Evolutionary conservation across 192 early-diverging fungal species (phyloP).

Genomic region (Rhizoclosmatium sp.): DNA sequence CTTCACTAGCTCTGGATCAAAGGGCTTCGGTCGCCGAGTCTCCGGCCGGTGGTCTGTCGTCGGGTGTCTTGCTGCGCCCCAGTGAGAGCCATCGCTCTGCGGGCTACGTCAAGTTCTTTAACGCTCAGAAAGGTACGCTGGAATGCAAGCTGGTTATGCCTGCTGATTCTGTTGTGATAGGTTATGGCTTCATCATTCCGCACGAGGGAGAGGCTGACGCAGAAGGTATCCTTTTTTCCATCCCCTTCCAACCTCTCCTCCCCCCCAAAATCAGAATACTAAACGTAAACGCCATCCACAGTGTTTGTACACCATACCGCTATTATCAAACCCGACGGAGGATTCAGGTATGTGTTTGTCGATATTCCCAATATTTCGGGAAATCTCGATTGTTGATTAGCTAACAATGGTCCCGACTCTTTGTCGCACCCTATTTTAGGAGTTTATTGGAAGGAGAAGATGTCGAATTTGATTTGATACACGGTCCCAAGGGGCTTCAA

Average conservation of each 20-base stretch:
- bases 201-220: conserved; percentile 61
- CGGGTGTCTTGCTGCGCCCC: conserved; percentile 1
- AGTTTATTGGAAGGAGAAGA: conserved; percentile 51
- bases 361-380: background rate
- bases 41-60: background rate
- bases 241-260: background rate
- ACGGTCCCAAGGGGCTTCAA: conserved; percentile 83
- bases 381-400: background rate
- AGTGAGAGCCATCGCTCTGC: conserved; percentile 3
- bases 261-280: background rate
- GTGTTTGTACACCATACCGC: conserved; percentile 56
- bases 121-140: conserved; percentile 72
- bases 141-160: background rate
- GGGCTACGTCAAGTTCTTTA: conserved; percentile 89
- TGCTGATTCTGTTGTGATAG: conserved; percentile 23
- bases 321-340: conserved; percentile 43
- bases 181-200: conserved; percentile 89
- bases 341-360: conserved; percentile 35
- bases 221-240: conserved; percentile 68
- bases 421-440: conserved; percentile 9
- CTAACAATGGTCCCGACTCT: background rate
- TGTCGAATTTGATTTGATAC: conserved; percentile 53
- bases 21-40: background rate
- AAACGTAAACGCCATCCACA: background rate
- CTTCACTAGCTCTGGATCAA: too few species aligned